A percentile compares a stretch with the other conserved stretches of the same genome.
Conservation (phyloP, 225 moss, liverwort and hornwort genomes). For the Antitrichia curtipendula region DNA sequence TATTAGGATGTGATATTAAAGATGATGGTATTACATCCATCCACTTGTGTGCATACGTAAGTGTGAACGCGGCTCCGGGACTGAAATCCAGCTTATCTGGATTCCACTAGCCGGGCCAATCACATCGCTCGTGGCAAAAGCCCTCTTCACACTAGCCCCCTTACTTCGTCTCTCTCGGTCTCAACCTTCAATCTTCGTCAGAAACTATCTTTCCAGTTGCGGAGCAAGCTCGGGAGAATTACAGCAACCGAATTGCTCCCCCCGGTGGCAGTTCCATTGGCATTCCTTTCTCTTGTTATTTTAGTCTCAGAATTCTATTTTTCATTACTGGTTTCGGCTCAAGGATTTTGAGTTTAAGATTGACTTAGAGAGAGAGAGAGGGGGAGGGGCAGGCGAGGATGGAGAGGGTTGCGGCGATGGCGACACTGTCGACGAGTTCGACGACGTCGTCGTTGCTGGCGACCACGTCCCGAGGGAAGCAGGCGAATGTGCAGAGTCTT, state of each 20-base stretch:
- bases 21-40: not conserved
- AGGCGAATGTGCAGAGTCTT: not conserved
- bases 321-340: not conserved
- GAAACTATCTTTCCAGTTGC: not conserved
- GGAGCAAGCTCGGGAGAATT: not conserved
- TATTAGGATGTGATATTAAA: not conserved
- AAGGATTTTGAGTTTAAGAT: not conserved
- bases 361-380: too few relatives aligned
- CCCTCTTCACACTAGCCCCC: not conserved
- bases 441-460: conserved; percentile 4
- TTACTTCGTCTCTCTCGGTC: not conserved
- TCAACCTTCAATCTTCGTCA: too few relatives aligned
- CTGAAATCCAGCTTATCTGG: conserved; percentile 10
- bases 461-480: not conserved
- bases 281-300: too few relatives aligned
- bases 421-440: not conserved
- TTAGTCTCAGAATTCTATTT: not conserved
- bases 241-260: not conserved
- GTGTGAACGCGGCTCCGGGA: not conserved
- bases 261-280: not conserved
- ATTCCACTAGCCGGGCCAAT: not conserved
- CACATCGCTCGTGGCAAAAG: not conserved
- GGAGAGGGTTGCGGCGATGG: conserved; percentile 27
- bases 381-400: not conserved
- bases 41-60: not conserved